Base-by-base conservation (phyloP, 495 filamentous ascomycete species). In the Penicillium psychrofluorescens region DNA sequence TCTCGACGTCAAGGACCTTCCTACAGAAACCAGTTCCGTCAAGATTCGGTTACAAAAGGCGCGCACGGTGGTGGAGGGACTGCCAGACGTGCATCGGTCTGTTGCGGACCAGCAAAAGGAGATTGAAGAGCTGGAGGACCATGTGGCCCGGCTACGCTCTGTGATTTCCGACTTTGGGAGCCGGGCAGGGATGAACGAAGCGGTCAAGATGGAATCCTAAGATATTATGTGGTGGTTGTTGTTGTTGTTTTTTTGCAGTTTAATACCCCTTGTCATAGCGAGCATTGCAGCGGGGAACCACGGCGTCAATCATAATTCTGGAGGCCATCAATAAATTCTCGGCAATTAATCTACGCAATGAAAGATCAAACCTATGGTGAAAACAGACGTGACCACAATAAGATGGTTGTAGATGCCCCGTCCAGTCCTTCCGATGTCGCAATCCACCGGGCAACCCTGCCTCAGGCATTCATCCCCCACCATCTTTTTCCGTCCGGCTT, bases 41-140 rank as follows among this genome's bases (percentile, higher is more conserved):
- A 86, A 83, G 55, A 80, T 88, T 62, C 84, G 86, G 59, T 76
- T 96, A 41, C 83, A 87, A 56, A 84, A 80, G 50, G 91, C 90
- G 38, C 74, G 85, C 12, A 67, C 51, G 8, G 79, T 83, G 33
- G 72, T 95, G 10, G 72, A 78, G 45, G 66, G 65, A 41, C 67
- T 96, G 49, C 85, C 86, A 10, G 89, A 94, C 65, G 72, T 92
- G 37, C 68, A 80, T 10, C 75, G 87, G 40, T 76, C 69, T n/a
- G 65, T 88, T 2, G 68, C 75, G 37, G 88, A 95, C 56, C 90
- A 95, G 67, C 77, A 88, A 49, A 75, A 64, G 34, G 90, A 95
- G 72, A 90, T 96, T 36, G 50, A 49, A 36, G 81, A 84, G 54
- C 72, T 96, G 36, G 82, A 90, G 67, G 82, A 76, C 43, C 69